Base-by-base conservation (phyloP, 257 asterid species). In the Fraxinus cuspidata region DNA sequence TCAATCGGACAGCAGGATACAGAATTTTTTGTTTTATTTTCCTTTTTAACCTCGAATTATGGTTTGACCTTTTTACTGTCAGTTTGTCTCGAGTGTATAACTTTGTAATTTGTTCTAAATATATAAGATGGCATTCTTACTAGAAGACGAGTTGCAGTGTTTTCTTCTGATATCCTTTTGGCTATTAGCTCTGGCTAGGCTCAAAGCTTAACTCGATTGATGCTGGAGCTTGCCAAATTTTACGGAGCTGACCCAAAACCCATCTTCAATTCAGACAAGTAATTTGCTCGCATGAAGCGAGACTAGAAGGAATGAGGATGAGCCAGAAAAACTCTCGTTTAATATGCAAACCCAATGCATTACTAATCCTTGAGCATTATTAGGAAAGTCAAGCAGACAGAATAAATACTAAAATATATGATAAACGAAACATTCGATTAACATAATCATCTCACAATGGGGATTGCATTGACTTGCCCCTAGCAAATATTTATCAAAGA, bases 71-170 rank as follows among this genome's bases (percentile, higher is more conserved):
- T 12, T 29, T 75, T 75, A 15, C 4, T 3, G 19, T 63, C 74
- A 27, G 49, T 53, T 77, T 77, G 80, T 77, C 18, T 47, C 23
- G 81, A 68, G 58, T 80, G 85, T 82, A 81, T 83, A 78, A 67
- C 84, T 72, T 83, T 86, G 86, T 85, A 77, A 71, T 73, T 37
- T 77, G 53, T 58, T 77, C 74, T 79, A 75, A 78, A 64, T 49
- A 70, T 56, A 70, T 37, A 34, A 19, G 32, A 63, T 34, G 73
- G 18, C 18, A 42, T 42, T 40, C 35, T 66, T 28, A 37, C 53
- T 5, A 5, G 40, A 53, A 19, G 23, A 13, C 64, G 23, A 21
- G 1, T n/a, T 28, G 21, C 47, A 13, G 42, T 72, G 69, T 2
- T 27, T 42, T 3, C 21, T 63, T 27, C 34, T 63, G 34, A 9